These are phyloP conservation scores for Dissoconium aciculare DNA, from an alignment of 2,329 filamentous ascomycete species.

Conservation along the genomic window DNA sequence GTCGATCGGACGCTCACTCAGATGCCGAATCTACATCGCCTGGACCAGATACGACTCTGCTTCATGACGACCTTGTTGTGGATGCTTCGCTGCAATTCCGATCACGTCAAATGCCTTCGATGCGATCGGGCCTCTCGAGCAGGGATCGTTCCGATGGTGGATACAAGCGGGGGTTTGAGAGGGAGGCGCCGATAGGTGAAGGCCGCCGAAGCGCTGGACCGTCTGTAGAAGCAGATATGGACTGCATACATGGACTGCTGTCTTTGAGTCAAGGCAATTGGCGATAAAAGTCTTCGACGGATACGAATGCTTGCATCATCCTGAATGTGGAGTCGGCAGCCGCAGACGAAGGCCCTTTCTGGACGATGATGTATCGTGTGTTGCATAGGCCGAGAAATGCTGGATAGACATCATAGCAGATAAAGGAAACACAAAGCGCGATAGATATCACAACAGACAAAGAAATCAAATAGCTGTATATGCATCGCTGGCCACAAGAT, in stretches of 20 bases:
- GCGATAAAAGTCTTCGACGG: constrained; percentile 33
- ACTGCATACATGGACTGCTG: constrained; percentile 77
- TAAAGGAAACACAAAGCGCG: constrained; percentile 2
- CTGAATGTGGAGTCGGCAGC: background rate
- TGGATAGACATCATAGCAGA: background rate
- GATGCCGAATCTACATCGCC: constrained; percentile 1
- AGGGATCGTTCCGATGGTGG: constrained; percentile 17
- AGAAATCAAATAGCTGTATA: too few species aligned
- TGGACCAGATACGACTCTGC: too few species aligned
- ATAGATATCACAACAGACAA: background rate
- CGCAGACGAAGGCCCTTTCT: too few species aligned
- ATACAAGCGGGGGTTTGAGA: constrained; percentile 43
- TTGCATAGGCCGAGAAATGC: constrained; percentile 1
- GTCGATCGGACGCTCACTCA: constrained; percentile 10
- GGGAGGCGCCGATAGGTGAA: constrained; percentile 59
- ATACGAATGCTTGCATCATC: background rate
- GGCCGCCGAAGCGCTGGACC: constrained; percentile 23
- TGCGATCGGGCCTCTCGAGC: too few species aligned
- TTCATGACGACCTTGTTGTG: too few species aligned
- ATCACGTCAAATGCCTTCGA: too few species aligned
- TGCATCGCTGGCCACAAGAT: too few species aligned
- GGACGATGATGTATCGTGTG: background rate
- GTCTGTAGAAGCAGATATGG: constrained; percentile 49
- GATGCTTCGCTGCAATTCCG: too few species aligned
- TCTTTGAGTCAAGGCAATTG: constrained; percentile 88